Percentiles rank a stretch among this genome's conserved stretches.
Conservation (phyloP, 2,329 filamentous ascomycete genomes). For the Aspergillus piperis region DNA sequence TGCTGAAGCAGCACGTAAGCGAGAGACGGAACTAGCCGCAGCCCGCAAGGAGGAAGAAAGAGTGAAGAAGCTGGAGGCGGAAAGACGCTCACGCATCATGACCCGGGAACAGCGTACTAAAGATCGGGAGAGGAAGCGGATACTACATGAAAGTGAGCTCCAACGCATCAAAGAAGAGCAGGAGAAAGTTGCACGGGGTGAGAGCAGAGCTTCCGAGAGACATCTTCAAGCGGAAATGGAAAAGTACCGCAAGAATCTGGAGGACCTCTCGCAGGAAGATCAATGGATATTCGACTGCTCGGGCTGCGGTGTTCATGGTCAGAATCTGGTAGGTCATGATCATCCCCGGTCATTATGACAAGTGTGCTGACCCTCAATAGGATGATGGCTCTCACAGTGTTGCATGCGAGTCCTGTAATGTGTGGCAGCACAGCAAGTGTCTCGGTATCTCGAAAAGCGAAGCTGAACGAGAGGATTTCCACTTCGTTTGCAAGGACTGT, state of each 20-base stretch:
- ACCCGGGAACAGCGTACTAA: slow-evolving; percentile 83
- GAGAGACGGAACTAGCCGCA: slow-evolving; percentile 63
- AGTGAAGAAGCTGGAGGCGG: slow-evolving; percentile 67
- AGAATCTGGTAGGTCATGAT: slow-evolving; percentile 62
- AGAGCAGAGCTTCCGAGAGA: slow-evolving; percentile 71
- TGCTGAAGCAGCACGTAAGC: slow-evolving; percentile 69
- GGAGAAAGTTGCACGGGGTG: slow-evolving; percentile 58
- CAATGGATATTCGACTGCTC: slow-evolving; percentile 94
- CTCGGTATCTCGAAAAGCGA: slow-evolving; percentile 75
- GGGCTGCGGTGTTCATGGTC: slow-evolving; percentile 82
- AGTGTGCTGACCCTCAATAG: slow-evolving; percentile 38
- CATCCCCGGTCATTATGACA: background rate
- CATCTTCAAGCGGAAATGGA: slow-evolving; percentile 81
- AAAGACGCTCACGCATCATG: slow-evolving; percentile 75
- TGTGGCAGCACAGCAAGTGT: slow-evolving; percentile 97
- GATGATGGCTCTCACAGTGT: slow-evolving; percentile 94
- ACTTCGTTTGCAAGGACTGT: slow-evolving; percentile 81
- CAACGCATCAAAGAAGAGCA: slow-evolving; percentile 76
- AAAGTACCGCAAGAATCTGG: slow-evolving; percentile 72
- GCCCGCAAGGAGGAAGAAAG: slow-evolving; percentile 61
- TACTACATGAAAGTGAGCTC: slow-evolving; percentile 82
- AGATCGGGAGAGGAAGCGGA: slow-evolving; percentile 80
- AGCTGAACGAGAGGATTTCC: slow-evolving; percentile 82
- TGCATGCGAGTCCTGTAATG: slow-evolving; percentile 87
- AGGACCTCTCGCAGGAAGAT: slow-evolving; percentile 72